Evolutionary conservation across 2,329 filamentous ascomycete genomes (phyloP).

Genomic region (Penicillium sp.): DNA sequence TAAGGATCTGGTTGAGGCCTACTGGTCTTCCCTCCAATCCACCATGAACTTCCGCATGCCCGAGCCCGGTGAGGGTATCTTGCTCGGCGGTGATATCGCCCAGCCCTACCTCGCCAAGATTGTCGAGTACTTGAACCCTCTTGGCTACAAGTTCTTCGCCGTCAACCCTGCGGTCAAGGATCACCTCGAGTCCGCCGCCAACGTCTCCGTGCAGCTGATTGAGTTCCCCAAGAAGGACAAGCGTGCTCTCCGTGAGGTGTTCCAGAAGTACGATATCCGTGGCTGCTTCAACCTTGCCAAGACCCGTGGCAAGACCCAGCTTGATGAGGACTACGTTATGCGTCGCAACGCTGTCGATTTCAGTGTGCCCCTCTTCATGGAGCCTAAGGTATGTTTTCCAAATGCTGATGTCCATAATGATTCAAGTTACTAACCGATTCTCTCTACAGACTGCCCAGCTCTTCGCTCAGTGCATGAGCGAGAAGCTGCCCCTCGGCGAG

Average conservation of each 20-base stretch:
- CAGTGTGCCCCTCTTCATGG: slow-evolving; percentile 96
- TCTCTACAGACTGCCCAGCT: slow-evolving; percentile 77
- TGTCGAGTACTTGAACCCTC: slow-evolving; percentile 80
- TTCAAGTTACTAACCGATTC: slow-evolving; percentile 27
- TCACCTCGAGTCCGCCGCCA: slow-evolving; percentile 70
- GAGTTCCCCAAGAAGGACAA: slow-evolving; percentile 98
- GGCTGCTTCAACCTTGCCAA: slow-evolving; percentile 94
- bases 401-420: neutral
- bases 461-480: slow-evolving; percentile 94
- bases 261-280: slow-evolving; percentile 93
- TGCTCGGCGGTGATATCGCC: slow-evolving; percentile 81
- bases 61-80: slow-evolving; percentile 88
- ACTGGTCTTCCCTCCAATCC: slow-evolving; percentile 94
- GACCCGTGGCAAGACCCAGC: slow-evolving; percentile 74
- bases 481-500: slow-evolving; percentile 85
- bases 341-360: slow-evolving; percentile 97
- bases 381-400: slow-evolving; percentile 73
- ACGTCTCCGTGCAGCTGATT: slow-evolving; percentile 77
- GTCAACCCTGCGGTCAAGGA: slow-evolving; percentile 77
- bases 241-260: slow-evolving; percentile 88
- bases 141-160: slow-evolving; percentile 93
- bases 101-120: slow-evolving; percentile 72
- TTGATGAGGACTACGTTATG: slow-evolving; percentile 98
- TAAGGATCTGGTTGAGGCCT: slow-evolving; percentile 90
- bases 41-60: slow-evolving; percentile 99